Conservation (phyloP, 768 basidiomycete species). For the Lentinus tigrinus region DNA sequence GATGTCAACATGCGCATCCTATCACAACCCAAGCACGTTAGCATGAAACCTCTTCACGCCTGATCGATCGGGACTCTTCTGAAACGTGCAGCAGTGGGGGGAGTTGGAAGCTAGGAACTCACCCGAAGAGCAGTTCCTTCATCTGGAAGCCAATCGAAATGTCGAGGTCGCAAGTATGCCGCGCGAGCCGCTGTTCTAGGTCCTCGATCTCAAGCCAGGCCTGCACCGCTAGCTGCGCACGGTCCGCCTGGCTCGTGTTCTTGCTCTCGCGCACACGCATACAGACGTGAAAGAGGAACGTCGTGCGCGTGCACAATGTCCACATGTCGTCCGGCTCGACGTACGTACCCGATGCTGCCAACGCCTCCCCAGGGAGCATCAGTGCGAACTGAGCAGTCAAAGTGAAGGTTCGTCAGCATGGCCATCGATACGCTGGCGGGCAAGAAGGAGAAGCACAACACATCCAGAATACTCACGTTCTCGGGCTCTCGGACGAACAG, state of each 20-base stretch:
- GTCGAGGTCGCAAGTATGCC: slow-evolving; percentile 5
- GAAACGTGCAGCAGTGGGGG: neutral
- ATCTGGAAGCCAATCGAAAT: slow-evolving; percentile 2
- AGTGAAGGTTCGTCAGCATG: neutral
- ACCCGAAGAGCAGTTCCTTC: slow-evolving; percentile 7
- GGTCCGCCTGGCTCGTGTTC: slow-evolving; percentile 2
- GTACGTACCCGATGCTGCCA: slow-evolving; percentile 3
- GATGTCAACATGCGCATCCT: slow-evolving; percentile 12
- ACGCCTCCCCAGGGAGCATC: slow-evolving; percentile 1
- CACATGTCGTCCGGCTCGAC: slow-evolving; percentile 18
- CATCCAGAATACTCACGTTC: slow-evolving; percentile 44
- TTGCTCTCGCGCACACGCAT: slow-evolving; percentile 1
- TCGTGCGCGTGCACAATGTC: slow-evolving; percentile 3
- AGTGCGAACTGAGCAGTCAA: neutral
- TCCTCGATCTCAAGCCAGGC: slow-evolving; percentile 15
- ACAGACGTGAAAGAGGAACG: slow-evolving; percentile 1
- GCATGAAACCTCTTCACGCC: neutral
- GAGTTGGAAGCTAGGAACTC: neutral
- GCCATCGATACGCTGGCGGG: neutral
- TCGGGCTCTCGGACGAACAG: slow-evolving; percentile 48
- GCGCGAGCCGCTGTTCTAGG: slow-evolving; percentile 1
- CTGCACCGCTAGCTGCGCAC: slow-evolving; percentile 6
- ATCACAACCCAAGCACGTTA: neutral
- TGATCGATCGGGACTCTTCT: neutral
- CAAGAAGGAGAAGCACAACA: neutral